These are phyloP conservation scores for Anisodus tanguticus DNA, from an alignment of 257 asterid species.

Conservation along the genomic window DNA sequence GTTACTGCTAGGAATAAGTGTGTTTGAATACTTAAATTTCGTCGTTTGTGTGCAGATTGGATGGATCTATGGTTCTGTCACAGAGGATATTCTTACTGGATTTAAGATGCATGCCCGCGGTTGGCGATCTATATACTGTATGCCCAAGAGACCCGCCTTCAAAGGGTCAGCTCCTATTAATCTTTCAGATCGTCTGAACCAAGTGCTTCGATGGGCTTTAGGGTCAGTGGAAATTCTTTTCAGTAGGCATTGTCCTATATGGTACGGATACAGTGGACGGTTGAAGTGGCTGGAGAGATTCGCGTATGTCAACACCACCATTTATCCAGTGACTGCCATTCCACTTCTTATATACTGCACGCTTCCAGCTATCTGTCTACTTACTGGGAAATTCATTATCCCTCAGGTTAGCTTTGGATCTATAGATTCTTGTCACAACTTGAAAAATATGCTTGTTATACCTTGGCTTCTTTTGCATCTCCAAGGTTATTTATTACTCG, in stretches of 20 bases:
- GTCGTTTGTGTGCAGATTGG: constrained; percentile 67
- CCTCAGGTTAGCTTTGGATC: constrained; percentile 69
- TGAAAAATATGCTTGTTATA: background rate
- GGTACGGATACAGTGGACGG: constrained; percentile 93
- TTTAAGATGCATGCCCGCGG: constrained; percentile 99
- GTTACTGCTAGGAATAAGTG: background rate
- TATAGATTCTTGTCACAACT: constrained; percentile 2
- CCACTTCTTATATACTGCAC: constrained; percentile 86
- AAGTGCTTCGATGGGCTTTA: constrained; percentile 99
- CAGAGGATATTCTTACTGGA: constrained; percentile 99
- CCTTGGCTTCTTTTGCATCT: background rate
- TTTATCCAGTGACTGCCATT: constrained; percentile 87
- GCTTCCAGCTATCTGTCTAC: constrained; percentile 92
- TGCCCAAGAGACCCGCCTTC: constrained; percentile 91
- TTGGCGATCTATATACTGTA: constrained; percentile 96
- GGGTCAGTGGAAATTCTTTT: constrained; percentile 95
- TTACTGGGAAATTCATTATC: constrained; percentile 91
- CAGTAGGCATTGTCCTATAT: constrained; percentile 96
- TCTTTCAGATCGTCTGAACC: constrained; percentile 97
- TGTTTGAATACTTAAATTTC: constrained; percentile 10
- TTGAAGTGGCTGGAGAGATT: constrained; percentile 96
- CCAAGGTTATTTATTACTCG: background rate
- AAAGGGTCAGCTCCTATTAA: constrained; percentile 98
- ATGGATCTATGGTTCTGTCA: constrained; percentile 98
- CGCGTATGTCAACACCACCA: constrained; percentile 90